Evolutionary conservation across 768 basidiomycete genomes (phyloP).

Genomic region (Auriscalpium orientale): DNA sequence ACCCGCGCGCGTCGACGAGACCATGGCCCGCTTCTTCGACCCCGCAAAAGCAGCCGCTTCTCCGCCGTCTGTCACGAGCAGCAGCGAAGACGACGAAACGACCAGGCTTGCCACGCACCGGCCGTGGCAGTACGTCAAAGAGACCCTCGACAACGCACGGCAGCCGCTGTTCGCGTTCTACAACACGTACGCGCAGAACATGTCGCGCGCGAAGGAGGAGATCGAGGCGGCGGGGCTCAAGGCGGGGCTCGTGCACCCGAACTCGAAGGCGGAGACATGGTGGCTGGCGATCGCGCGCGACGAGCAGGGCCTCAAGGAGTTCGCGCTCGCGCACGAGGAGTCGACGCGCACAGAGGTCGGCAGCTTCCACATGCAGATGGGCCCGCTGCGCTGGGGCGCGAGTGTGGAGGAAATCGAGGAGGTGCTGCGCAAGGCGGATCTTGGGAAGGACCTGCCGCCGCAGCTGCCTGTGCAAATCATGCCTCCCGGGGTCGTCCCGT

Average conservation of each 20-base stretch:
- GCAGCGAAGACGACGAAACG: neutral
- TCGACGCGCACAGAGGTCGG: neutral
- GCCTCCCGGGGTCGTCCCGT: slow-evolving; percentile 4
- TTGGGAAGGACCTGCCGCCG: neutral
- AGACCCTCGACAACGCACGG: slow-evolving; percentile 7
- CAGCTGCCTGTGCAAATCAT: slow-evolving; percentile 14
- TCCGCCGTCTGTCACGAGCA: too few relatives aligned
- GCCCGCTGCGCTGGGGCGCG: slow-evolving; percentile 8
- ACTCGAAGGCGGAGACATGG: neutral
- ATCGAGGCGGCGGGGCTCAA: neutral
- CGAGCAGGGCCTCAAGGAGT: too few relatives aligned
- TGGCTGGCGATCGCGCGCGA: neutral
- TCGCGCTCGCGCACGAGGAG: neutral
- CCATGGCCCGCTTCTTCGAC: too few relatives aligned
- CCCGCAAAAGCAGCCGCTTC: too few relatives aligned
- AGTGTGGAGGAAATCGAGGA: slow-evolving; percentile 6
- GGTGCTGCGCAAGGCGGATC: slow-evolving; percentile 3
- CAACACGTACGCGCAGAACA: too few relatives aligned
- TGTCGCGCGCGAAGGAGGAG: neutral
- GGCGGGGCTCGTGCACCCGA: neutral
- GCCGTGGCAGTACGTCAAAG: slow-evolving; percentile 9
- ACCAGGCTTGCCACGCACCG: slow-evolving; percentile 4
- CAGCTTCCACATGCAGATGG: slow-evolving; percentile 2
- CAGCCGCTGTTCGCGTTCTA: neutral
- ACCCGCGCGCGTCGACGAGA: too few relatives aligned